Conservation (phyloP, 768 basidiomycete genomes). For the Lactifluus echinatus region DNA sequence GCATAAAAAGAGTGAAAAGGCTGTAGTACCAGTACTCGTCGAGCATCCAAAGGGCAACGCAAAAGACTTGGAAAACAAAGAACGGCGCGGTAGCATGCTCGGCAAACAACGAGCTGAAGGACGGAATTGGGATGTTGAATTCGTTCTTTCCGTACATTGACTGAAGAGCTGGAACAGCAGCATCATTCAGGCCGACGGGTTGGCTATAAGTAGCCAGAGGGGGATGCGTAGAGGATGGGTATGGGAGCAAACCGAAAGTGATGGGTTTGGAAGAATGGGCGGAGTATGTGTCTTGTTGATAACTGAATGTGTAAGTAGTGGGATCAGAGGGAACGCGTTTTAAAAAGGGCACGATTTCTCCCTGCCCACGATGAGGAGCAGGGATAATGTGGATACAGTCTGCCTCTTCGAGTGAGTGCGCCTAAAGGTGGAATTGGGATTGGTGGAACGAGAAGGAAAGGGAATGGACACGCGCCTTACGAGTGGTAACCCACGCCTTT, state of each 20-base stretch:
- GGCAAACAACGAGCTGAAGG: constrained; percentile 81
- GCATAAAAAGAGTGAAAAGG: constrained; percentile 96
- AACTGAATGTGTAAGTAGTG: constrained; percentile 76
- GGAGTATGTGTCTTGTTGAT: constrained; percentile 90
- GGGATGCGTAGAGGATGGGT: constrained; percentile 71
- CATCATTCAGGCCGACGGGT: constrained; percentile 45
- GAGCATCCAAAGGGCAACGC: constrained; percentile 93
- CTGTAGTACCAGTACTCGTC: constrained; percentile 99
- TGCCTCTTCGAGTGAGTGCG: constrained; percentile 58
- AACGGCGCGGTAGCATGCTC: constrained; percentile 99
- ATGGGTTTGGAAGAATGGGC: constrained; percentile 47
- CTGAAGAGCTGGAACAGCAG: constrained; percentile 42
- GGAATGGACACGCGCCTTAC: constrained; percentile 40
- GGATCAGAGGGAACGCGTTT: constrained; percentile 52
- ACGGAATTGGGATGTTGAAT: constrained; percentile 95
- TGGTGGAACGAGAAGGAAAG: background rate
- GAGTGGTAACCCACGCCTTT: constrained; percentile 71
- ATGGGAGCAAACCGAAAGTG: constrained; percentile 74
- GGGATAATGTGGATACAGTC: constrained; percentile 78
- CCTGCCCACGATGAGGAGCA: constrained; percentile 72
- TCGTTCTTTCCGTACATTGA: constrained; percentile 86
- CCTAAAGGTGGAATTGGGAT: constrained; percentile 30
- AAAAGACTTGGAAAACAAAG: constrained; percentile 99
- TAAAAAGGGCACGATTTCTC: constrained; percentile 74
- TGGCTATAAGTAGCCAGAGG: constrained; percentile 55